Evolutionary conservation across 2,329 filamentous ascomycete species (phyloP), one percentile per base, ranked within the genome.

Genomic region (Pseudogymnoascus sp.): DNA sequence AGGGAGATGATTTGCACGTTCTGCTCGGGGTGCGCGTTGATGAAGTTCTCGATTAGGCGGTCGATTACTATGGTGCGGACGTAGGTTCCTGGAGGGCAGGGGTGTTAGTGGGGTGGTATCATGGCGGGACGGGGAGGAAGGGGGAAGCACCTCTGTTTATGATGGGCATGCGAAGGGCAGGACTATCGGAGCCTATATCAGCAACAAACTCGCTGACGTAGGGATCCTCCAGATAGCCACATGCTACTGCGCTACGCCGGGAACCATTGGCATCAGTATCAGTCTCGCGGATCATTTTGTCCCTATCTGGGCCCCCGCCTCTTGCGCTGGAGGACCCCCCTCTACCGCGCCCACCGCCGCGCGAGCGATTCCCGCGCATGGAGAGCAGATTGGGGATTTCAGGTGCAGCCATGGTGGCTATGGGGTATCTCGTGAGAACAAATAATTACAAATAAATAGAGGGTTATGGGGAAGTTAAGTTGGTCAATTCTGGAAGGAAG

Each of bases 201-300:
- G 82, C 78, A 1, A 89, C 86, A 73, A 97, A 91, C 62, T 81
- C 80, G 62, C 77, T 77, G 1, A 92, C 91, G 76, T 89, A 97
- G 0, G 83, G 83, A 72, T 99, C 94, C 2, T 89, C 77, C 1
- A 99, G 79, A 73, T 97, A 97, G 33, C 91, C 92, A 60, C 91
- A 73, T 63, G 89, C 84, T 14, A 97, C 91, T 11, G 93, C 93
- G 73, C 92, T 97, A 75, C 96, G 78, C 37, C 94, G 85, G 31
- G 92, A 96, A 44, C 91, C 85, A 64, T 91, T 91, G 25, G 94
- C 94, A 78, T 99, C 94, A 65, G 87, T 87, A 75, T 99, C 94
- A 2, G 94, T 99, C 66, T 87, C 86, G 75, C 96, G 93, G 63
- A 99, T 87, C 42, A 88, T 83, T 64, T 82, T 79, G 75, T 97